phyloP scores from a whole-genome alignment of 345 rosid genomes.

The Corchorus capsularis region DNA sequence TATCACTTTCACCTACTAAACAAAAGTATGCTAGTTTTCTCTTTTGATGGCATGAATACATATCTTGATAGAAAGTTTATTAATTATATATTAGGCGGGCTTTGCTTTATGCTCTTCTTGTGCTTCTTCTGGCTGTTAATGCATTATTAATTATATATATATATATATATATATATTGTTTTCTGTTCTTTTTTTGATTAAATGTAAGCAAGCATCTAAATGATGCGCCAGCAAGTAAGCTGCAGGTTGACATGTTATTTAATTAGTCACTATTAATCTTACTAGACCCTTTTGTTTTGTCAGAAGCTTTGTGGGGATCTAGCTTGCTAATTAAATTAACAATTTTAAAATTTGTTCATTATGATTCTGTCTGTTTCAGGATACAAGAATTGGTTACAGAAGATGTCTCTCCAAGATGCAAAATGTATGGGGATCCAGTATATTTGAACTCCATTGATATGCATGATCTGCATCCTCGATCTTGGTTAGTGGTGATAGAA shows the following conservation, averaged over 20 bases:
- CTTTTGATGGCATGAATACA: conserved; percentile 7
- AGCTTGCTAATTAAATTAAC: background rate
- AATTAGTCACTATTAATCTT: background rate
- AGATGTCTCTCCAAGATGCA: conserved; percentile 29
- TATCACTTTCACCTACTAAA: background rate
- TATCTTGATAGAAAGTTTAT: background rate
- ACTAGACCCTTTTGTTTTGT: background rate
- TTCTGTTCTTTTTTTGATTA: background rate
- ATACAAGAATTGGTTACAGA: conserved; percentile 47
- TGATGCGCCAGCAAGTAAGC: background rate
- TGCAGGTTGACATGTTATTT: background rate
- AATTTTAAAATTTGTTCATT: background rate
- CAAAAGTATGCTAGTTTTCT: background rate
- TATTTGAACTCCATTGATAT: conserved; percentile 37
- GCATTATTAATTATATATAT: background rate
- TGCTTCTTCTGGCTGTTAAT: background rate
- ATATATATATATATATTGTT: background rate
- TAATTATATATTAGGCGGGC: background rate
- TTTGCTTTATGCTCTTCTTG: background rate
- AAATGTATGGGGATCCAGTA: conserved; percentile 48
- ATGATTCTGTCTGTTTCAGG: conserved; percentile 34
- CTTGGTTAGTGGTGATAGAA: conserved; percentile 47
- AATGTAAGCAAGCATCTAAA: background rate
- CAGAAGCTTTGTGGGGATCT: background rate
- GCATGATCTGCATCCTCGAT: conserved; percentile 50